Percentiles rank a stretch among this genome's conserved stretches.
phyloP scores from a whole-genome alignment of 176 grass and related monocot genomes.

The Cenchrus fungigraminus region DNA sequence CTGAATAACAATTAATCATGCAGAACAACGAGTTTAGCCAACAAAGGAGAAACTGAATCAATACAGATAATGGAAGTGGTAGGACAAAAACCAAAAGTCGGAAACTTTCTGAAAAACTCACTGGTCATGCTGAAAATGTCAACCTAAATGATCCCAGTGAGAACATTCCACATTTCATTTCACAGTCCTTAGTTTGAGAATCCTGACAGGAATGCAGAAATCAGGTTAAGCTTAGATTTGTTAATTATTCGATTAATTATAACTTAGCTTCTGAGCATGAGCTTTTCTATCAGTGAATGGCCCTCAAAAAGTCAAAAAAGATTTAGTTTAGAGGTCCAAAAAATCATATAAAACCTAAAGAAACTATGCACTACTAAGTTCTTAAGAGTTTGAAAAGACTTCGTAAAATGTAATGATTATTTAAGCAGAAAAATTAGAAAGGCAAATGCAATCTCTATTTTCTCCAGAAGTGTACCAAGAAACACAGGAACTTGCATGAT shows the following conservation, averaged over 20 bases:
- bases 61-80: slow-evolving; percentile 1
- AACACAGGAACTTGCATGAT: slow-evolving; percentile 8
- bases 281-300: not conserved
- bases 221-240: slow-evolving; percentile 20
- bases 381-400: slow-evolving; percentile 30
- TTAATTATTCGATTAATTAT: not conserved
- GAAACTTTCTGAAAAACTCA: slow-evolving; percentile 9
- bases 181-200: not conserved
- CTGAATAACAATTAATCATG: slow-evolving; percentile 14
- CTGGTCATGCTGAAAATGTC: not conserved
- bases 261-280: not conserved
- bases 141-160: not conserved
- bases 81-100: not conserved
- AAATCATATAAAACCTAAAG: not conserved
- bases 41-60: not conserved
- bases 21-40: not conserved
- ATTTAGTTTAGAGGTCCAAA: slow-evolving; percentile 29
- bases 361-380: not conserved
- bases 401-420: not conserved
- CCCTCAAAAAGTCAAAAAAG: not conserved
- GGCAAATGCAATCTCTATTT: not conserved
- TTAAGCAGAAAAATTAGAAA: not conserved
- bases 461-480: not conserved
- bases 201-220: not conserved
- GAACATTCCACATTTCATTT: slow-evolving; percentile 16